Evolutionary conservation across 306 rosid species (phyloP), one percentile per base, ranked within the genome.

Genomic region (Heteromeles arbutifolia): DNA sequence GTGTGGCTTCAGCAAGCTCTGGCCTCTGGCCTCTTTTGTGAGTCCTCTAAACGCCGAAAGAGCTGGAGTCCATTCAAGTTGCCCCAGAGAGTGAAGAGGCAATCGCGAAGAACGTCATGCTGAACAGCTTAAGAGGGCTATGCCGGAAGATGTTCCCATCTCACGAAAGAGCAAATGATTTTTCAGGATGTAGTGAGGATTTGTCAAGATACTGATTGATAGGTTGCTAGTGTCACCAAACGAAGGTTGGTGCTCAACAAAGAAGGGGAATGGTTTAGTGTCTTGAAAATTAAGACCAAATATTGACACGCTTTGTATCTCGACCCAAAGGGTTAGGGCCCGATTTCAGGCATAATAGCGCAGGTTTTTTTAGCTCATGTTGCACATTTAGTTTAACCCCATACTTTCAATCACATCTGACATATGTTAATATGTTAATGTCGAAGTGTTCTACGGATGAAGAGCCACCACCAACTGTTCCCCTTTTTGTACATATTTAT

Each of bases 1-100:
- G 62, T 88, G 75, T 96, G 99, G 99, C 93, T 96, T 79, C 98
- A 96, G 87, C 88, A 96, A 84, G 99, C 99, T 24, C 90, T 96
- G 75, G 98, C 98, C 50, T 87, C 96, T 0, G 99, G 99, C 54
- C 80, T 90, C 83, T 96, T 96, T 64, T 90, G 99, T 0, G 99
- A 96, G 85, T 44, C 92, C 67, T 86, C 99, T 34, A 96, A 90
- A 77, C 96, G 96, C 64, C 82, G 99, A 72, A 96, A 96, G 89
- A 96, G 97, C 79, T 96, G 99, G 99, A 90, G 97, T 73, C 97
- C 98, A 0, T 96, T 96, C 96, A 96, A 96, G 65, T 79, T 92
- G 84, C 83, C 74, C 83, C 96, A 90, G 28, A 88, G 82, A 87
- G 94, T 92, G 77, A 95, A 91, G 85, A 96, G 90, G 78, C 98